phyloP scores from a whole-genome alignment of 345 rosid species.

The Cardamine resedifolia region DNA sequence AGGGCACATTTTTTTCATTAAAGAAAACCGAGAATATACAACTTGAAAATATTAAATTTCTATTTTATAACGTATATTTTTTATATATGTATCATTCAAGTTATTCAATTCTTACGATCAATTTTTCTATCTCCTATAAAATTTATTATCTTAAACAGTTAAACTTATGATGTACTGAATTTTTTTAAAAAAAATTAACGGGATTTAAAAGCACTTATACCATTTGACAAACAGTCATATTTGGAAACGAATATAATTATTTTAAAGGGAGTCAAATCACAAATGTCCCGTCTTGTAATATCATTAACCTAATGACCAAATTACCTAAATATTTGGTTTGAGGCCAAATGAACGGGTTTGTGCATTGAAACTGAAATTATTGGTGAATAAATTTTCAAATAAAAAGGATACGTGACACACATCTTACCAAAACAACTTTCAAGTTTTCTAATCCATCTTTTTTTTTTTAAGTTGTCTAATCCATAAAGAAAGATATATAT shows the following conservation, averaged over 20 bases:
- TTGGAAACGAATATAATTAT: too few species aligned
- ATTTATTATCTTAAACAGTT: not conserved
- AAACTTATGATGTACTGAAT: not conserved
- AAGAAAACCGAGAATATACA: too few species aligned
- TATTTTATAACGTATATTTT: too few species aligned
- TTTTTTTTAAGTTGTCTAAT: not conserved
- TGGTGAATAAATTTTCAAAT: not conserved
- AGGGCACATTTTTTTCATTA: too few species aligned
- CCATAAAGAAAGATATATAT: not conserved
- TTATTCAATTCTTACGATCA: not conserved
- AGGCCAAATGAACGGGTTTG: not conserved
- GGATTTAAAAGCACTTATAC: not conserved
- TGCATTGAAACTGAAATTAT: not conserved
- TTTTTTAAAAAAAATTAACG: too few species aligned
- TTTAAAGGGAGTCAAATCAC: too few species aligned
- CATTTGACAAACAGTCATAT: not conserved
- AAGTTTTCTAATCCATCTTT: not conserved
- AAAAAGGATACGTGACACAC: not conserved
- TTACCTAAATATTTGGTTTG: not conserved
- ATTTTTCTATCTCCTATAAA: not conserved
- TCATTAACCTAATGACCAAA: conserved; percentile 5
- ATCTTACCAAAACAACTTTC: conserved; percentile 3
- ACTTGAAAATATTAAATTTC: too few species aligned
- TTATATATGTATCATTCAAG: not conserved
- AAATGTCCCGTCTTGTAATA: not conserved